Conservation (phyloP, 495 filamentous ascomycete species). For the Penicillium lividum region DNA sequence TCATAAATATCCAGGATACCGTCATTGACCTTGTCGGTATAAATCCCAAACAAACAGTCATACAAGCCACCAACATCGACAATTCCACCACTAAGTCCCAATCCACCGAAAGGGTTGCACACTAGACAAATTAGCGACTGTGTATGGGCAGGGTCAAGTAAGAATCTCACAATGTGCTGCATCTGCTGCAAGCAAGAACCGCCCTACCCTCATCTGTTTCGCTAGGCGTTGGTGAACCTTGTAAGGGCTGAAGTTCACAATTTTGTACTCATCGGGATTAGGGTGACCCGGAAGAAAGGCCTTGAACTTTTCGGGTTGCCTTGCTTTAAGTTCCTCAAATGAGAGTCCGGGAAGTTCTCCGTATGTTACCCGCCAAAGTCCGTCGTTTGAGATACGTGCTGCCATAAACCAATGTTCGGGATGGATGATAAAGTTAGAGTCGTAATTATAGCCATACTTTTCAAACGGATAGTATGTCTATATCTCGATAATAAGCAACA, state of each 20-base stretch:
- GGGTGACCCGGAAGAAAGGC: not conserved
- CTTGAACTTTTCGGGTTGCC: not conserved
- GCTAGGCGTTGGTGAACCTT: not conserved
- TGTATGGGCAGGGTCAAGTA: too few relatives aligned
- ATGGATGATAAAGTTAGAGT: not conserved
- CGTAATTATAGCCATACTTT: not conserved
- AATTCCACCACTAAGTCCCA: not conserved
- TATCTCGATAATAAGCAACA: too few relatives aligned
- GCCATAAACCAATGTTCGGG: not conserved
- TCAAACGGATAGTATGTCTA: not conserved
- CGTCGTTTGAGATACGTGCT: not conserved
- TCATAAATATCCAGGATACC: not conserved
- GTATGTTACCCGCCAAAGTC: not conserved
- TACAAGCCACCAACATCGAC: not conserved
- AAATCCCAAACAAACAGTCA: not conserved
- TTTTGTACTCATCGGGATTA: not conserved
- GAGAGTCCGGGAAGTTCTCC: not conserved
- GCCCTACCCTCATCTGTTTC: not conserved
- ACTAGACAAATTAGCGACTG: not conserved
- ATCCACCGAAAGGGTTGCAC: not conserved
- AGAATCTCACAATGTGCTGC: not conserved
- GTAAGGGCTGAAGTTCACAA: not conserved
- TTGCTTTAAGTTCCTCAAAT: not conserved
- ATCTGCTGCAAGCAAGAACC: not conserved
- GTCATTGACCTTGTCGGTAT: not conserved